Percentiles rank a stretch among this genome's conserved stretches.
Evolutionary conservation across 2,329 filamentous ascomycete genomes (phyloP).

Genomic region (Cladosporium halotolerans): DNA sequence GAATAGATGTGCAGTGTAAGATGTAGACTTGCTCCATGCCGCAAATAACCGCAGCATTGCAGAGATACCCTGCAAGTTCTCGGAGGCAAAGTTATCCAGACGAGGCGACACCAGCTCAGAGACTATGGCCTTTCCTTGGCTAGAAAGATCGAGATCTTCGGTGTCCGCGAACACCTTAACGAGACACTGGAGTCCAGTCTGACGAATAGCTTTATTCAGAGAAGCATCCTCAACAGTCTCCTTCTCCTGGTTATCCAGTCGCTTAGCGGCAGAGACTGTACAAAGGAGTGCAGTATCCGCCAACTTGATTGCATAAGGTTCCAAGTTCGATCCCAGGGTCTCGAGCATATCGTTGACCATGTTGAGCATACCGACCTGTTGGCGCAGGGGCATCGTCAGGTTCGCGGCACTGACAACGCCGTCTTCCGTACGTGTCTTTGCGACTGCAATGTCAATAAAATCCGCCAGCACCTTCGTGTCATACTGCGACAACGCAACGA

Average conservation of each 20-base stretch:
- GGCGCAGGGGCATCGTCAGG: conserved; percentile 43
- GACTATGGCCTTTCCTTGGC: conserved; percentile 65
- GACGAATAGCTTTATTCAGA: conserved; percentile 60
- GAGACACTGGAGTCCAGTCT: conserved; percentile 74
- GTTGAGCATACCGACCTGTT: conserved; percentile 85
- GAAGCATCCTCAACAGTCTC: conserved; percentile 40
- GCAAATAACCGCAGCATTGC: conserved; percentile 73
- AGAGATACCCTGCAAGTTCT: conserved; percentile 86
- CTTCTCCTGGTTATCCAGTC: conserved; percentile 26
- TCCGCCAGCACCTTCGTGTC: conserved; percentile 65
- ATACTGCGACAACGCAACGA: conserved; percentile 75
- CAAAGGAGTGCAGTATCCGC: conserved; percentile 78
- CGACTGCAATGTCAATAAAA: conserved; percentile 74
- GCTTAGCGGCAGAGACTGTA: conserved; percentile 38
- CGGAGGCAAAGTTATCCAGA: conserved; percentile 68
- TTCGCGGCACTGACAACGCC: not conserved
- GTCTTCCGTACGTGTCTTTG: conserved; percentile 42
- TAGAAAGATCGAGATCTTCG: conserved; percentile 62
- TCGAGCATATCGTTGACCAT: conserved; percentile 84
- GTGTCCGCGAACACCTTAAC: conserved; percentile 71
- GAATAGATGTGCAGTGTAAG: conserved; percentile 64
- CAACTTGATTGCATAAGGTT: conserved; percentile 61
- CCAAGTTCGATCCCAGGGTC: conserved; percentile 69
- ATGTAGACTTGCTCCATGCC: conserved; percentile 67
- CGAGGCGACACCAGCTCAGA: conserved; percentile 70